Percentiles rank a stretch among this genome's conserved stretches.
Evolutionary conservation across 257 asterid species (phyloP).

Genomic region (Fraxinus anomala): DNA sequence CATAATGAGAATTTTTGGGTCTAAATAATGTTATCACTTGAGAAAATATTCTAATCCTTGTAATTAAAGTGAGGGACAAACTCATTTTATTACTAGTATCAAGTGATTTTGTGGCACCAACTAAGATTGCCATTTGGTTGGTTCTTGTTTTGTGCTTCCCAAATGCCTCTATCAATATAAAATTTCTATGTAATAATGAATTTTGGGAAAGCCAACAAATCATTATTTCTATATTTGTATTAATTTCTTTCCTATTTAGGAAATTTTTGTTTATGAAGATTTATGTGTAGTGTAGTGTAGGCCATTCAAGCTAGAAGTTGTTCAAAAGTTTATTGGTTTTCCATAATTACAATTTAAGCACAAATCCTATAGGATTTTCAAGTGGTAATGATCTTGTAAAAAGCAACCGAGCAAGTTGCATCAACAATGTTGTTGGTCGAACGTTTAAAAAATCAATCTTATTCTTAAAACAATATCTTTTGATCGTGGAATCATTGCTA

Average conservation of each 20-base stretch:
- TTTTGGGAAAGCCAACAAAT: conserved; percentile 25
- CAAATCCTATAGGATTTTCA: conserved; percentile 26
- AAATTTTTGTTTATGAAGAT: conserved; percentile 22
- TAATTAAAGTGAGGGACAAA: conserved; percentile 66
- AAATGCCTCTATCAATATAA: conserved; percentile 25
- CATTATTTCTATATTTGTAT: conserved; percentile 10
- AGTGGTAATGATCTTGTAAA: conserved; percentile 27
- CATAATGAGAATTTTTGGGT: conserved; percentile 31
- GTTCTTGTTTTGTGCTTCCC: conserved; percentile 30
- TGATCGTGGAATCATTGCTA: neutral
- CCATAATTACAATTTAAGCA: conserved; percentile 29
- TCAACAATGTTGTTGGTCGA: neutral
- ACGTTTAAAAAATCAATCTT: neutral
- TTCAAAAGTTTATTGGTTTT: neutral
- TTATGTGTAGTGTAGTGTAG: conserved; percentile 20
- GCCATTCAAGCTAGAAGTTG: conserved; percentile 11
- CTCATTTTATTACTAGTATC: conserved; percentile 52
- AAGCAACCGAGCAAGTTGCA: conserved; percentile 20
- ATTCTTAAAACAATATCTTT: neutral
- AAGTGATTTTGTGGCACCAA: conserved; percentile 54
- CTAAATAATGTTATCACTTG: conserved; percentile 24
- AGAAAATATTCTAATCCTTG: conserved; percentile 31
- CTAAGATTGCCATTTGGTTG: conserved; percentile 41
- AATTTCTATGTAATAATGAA: conserved; percentile 22
- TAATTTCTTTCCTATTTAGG: conserved; percentile 31